Evolutionary conservation across 495 filamentous ascomycete genomes (phyloP).

Genomic region (Mytilinidion resinicola): DNA sequence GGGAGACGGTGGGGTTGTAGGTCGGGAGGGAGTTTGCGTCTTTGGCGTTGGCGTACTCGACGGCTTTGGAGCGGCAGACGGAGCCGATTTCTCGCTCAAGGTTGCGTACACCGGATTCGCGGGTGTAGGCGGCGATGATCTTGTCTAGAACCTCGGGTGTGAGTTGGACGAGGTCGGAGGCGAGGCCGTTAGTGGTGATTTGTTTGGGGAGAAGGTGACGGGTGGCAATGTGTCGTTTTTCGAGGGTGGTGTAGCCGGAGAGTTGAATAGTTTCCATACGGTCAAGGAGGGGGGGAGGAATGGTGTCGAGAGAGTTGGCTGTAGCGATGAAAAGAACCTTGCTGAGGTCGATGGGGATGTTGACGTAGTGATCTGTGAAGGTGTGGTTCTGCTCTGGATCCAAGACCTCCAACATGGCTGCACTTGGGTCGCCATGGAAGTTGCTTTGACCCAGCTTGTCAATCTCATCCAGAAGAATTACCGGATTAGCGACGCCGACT

Average conservation of each 20-base stretch:
- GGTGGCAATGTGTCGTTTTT: constrained; percentile 93
- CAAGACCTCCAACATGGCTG: constrained; percentile 97
- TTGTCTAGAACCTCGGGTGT: constrained; percentile 82
- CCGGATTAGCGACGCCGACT: constrained; percentile 91
- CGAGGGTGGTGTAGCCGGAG: constrained; percentile 93
- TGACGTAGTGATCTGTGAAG: constrained; percentile 95
- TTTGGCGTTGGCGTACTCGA: constrained; percentile 84
- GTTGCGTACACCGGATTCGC: constrained; percentile 95
- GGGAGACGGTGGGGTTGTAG: constrained; percentile 67
- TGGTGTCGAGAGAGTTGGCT: constrained; percentile 91
- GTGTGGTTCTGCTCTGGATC: constrained; percentile 96
- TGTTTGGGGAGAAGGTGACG: constrained; percentile 95
- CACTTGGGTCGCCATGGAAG: constrained; percentile 92
- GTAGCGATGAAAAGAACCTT: constrained; percentile 99
- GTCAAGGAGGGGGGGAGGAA: constrained; percentile 89
- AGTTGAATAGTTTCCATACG: constrained; percentile 93
- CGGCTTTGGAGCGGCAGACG: constrained; percentile 90
- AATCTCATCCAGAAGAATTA: constrained; percentile 96
- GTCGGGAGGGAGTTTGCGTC: constrained; percentile 61
- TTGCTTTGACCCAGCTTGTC: constrained; percentile 93
- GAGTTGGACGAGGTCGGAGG: constrained; percentile 63
- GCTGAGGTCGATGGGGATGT: constrained; percentile 90
- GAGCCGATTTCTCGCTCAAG: constrained; percentile 92
- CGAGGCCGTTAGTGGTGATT: constrained; percentile 72
- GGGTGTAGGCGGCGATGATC: constrained; percentile 91